A percentile compares a stretch with the other conserved stretches of the same genome.
These are phyloP conservation scores for Anthracocystis setariae DNA, from an alignment of 1,284 basidiomycete genomes.

Conservation along the genomic window DNA sequence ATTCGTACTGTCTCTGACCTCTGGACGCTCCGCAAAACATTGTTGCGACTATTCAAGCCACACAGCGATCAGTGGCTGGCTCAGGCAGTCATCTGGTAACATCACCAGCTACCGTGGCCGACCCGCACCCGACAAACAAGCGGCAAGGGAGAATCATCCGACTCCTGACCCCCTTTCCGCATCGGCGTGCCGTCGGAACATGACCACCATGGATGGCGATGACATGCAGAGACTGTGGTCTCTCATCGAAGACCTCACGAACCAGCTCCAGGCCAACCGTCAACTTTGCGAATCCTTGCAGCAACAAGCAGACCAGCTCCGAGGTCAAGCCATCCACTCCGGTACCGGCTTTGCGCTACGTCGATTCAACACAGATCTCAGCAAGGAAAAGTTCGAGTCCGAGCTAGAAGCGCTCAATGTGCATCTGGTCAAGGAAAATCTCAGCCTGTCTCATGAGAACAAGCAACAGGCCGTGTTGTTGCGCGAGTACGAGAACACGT, in stretches of 20 bases:
- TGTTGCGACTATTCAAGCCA: too few species aligned
- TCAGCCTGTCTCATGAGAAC: conserved; percentile 89
- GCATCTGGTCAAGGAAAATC: conserved; percentile 91
- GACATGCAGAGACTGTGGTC: conserved; percentile 63
- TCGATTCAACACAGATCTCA: conserved; percentile 92
- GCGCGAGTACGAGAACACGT: conserved; percentile 92
- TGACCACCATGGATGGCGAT: conserved; percentile 59
- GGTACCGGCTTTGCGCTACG: conserved; percentile 83
- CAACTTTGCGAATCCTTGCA: conserved; percentile 80
- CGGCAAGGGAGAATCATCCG: background rate
- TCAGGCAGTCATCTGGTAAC: conserved; percentile 5
- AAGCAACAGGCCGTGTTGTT: conserved; percentile 86
- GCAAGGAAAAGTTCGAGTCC: conserved; percentile 90
- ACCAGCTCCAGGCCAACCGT: conserved; percentile 84
- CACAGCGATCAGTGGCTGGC: too few species aligned
- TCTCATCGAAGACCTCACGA: conserved; percentile 63
- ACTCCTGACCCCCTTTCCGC: background rate
- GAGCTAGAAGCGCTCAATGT: conserved; percentile 90
- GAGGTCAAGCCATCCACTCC: conserved; percentile 77
- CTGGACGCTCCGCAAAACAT: too few species aligned
- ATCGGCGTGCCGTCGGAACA: conserved; percentile 8
- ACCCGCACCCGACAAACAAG: background rate
- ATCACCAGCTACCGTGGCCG: background rate
- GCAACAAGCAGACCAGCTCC: conserved; percentile 77
- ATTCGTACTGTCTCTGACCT: background rate